phyloP scores from a whole-genome alignment of 805 yeast species.

The Zygoascus flipseniorum region DNA sequence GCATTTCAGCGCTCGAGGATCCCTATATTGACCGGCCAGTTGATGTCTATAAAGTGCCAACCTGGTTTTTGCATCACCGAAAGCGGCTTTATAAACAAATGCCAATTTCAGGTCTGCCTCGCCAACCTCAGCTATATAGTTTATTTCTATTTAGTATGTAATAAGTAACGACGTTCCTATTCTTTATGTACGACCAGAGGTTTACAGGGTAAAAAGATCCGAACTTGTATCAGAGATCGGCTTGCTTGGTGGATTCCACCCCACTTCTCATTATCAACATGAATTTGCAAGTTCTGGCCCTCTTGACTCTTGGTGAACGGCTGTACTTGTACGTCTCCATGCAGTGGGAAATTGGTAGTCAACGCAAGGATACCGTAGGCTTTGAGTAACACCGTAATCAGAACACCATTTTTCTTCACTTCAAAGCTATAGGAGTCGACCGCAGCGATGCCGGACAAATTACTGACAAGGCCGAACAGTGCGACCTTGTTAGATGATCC shows the following conservation, averaged over 20 bases:
- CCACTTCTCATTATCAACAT: neutral
- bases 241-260: neutral
- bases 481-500: neutral
- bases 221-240: conserved; percentile 1
- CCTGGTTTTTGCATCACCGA: too few species aligned
- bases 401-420: neutral
- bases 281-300: neutral
- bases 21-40: too few species aligned
- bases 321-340: neutral
- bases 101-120: too few species aligned
- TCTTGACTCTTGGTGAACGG: neutral
- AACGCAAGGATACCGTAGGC: conserved; percentile 11
- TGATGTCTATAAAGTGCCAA: too few species aligned
- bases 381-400: conserved; percentile 4
- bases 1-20: neutral
- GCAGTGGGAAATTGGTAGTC: neutral
- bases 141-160: too few species aligned
- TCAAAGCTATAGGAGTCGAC: conserved; percentile 2
- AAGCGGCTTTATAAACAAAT: too few species aligned
- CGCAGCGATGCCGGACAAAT: conserved; percentile 13
- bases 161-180: too few species aligned
- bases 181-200: too few species aligned
- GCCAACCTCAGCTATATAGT: too few species aligned
- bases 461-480: conserved; percentile 12
- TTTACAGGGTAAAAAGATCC: neutral